phyloP scores from a whole-genome alignment of 768 basidiomycete species.

The Hemileccinum rubropunctum region DNA sequence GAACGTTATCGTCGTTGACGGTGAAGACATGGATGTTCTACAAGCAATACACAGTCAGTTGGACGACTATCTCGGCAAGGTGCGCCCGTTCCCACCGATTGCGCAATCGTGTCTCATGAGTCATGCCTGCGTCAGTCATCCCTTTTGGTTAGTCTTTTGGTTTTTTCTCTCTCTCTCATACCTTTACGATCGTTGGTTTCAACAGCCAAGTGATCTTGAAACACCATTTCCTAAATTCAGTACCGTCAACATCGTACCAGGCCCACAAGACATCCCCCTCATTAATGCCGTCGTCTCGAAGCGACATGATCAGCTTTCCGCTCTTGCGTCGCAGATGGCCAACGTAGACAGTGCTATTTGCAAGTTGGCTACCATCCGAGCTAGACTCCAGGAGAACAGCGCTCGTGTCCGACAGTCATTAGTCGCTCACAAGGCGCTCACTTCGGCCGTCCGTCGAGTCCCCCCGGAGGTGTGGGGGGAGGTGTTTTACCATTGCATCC shows the following conservation, averaged over 20 bases:
- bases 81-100: conserved; percentile 18
- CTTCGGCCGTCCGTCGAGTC: conserved; percentile 15
- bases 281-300: conserved; percentile 22
- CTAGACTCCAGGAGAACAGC: conserved; percentile 17
- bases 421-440: conserved; percentile 22
- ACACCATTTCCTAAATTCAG: conserved; percentile 15
- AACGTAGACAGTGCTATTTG: conserved; percentile 15
- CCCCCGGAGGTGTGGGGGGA: conserved; percentile 33
- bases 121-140: conserved; percentile 18
- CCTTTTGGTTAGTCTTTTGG: conserved; percentile 17
- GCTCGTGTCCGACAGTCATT: conserved; percentile 20
- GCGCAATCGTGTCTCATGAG: conserved; percentile 37
- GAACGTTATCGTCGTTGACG: conserved; percentile 1
- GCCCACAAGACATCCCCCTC: conserved; percentile 9
- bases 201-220: conserved; percentile 16
- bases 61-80: conserved; percentile 22
- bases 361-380: conserved; percentile 17
- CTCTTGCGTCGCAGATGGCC: conserved; percentile 18
- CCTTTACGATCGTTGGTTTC: background rate
- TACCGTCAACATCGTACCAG: conserved; percentile 9
- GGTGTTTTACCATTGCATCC: conserved; percentile 29
- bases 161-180: background rate
- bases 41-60: conserved; percentile 14
- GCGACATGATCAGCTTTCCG: conserved; percentile 19
- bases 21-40: conserved; percentile 10